Percentiles rank a stretch among this genome's conserved stretches.
Evolutionary conservation across 75 land plant genomes (phyloP).

Genomic region (Chamaecyparis obtusa): DNA sequence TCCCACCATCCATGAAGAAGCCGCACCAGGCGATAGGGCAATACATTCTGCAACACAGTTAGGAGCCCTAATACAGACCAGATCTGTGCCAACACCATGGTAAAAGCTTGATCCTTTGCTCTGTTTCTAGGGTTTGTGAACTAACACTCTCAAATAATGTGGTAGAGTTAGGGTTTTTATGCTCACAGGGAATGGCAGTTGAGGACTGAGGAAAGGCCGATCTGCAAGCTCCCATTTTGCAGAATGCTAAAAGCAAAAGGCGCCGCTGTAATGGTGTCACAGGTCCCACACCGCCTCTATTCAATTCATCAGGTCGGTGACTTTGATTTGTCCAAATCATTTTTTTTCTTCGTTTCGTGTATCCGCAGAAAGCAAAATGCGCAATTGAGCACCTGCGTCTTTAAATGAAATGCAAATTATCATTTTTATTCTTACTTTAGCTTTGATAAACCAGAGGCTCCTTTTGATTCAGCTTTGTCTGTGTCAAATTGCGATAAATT

Average conservation of each 20-base stretch:
- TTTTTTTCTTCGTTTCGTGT: too few relatives aligned
- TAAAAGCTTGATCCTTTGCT: not conserved
- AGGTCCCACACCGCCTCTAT: too few relatives aligned
- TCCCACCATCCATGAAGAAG: conserved; percentile 50
- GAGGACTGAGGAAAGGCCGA: not conserved
- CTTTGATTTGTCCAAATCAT: too few relatives aligned
- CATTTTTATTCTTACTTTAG: too few relatives aligned
- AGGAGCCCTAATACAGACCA: conserved; percentile 76
- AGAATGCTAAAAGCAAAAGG: not conserved
- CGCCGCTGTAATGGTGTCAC: not conserved
- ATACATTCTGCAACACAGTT: conserved; percentile 63
- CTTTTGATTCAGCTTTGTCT: too few relatives aligned
- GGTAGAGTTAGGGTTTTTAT: not conserved
- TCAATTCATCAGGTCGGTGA: too few relatives aligned
- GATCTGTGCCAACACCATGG: conserved; percentile 44
- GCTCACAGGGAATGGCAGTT: not conserved
- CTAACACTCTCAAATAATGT: not conserved
- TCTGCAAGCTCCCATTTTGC: not conserved
- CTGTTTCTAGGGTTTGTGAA: too few relatives aligned
- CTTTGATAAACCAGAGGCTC: too few relatives aligned
- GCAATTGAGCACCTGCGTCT: too few relatives aligned
- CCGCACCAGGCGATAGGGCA: conserved; percentile 52
- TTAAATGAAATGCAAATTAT: too few relatives aligned
- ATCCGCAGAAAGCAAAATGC: too few relatives aligned
- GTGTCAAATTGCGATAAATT: too few relatives aligned